Base-by-base conservation (phyloP, 768 basidiomycete species). In the Suillus hirtellus region DNA sequence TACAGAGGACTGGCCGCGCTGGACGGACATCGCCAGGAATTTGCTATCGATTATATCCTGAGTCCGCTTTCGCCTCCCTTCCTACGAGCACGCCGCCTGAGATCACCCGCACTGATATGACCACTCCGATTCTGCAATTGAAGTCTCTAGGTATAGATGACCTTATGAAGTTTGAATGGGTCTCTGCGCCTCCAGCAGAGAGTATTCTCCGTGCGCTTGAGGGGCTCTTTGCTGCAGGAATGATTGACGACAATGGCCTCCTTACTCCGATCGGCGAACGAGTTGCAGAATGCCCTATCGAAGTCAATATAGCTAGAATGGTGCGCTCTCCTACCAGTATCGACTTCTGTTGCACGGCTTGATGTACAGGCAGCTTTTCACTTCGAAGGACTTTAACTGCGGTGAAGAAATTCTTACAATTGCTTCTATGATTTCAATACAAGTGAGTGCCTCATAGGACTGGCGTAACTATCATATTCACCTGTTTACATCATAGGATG, bases 351-450 rank as follows among this genome's bases (percentile, higher is more conserved):
- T 24, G 10, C 56, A 19, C 6, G 40, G 3, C 40, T 35, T 42
- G 56, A 58, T 42, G 38, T 17, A n/a, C 10, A 42, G 5, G 0
- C 65, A 99, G 96, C 74, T 99, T 4, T 92, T 99, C 67, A 86
- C 81, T 63, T 96, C 95, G 21, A 88, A 89, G 68, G 88, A 91
- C 4, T 90, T 89, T 73, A 84, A 84, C 68, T 99, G 97, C 67
- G 94, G 96, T 3, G 95, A 98, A 68, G 97, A 99, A 72, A 92
- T 97, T 56, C 78, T 99, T 60, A 95, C 95, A 0, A 97, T 99
- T 60, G 92, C 95, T 6, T 95, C 97, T 0, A 98, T 99, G 93
- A 92, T 90, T 7, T 84, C 95, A 9, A 84, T 99, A 8, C 95
- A 96, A 79, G 94, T 90, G 59, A 60, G 76, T 66, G 10, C 5